A percentile compares a stretch with the other conserved stretches of the same genome.
These are phyloP conservation scores for Pyrenophora tritici-repentis DNA, from an alignment of 2,329 filamentous ascomycete species.

Conservation along the genomic window DNA sequence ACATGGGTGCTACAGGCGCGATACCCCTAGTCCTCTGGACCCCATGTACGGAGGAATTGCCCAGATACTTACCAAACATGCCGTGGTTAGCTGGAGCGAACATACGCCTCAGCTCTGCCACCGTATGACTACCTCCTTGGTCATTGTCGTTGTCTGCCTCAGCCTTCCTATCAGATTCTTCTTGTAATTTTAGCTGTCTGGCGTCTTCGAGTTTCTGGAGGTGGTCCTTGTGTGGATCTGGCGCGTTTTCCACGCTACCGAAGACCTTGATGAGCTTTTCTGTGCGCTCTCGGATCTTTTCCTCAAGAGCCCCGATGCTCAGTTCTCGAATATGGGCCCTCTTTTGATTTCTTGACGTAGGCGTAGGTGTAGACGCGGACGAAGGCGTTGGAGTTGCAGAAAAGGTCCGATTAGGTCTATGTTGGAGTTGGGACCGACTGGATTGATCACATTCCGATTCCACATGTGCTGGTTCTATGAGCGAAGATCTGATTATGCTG, in stretches of 20 bases:
- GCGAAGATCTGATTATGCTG: background rate
- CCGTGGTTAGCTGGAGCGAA: background rate
- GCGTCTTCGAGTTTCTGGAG: slow-evolving; percentile 1
- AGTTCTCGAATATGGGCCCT: background rate
- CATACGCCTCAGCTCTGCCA: background rate
- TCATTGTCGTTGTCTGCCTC: background rate
- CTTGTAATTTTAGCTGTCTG: background rate
- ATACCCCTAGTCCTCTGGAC: slow-evolving; percentile 11
- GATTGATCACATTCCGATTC: background rate
- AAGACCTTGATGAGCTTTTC: background rate
- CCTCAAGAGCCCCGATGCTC: background rate
- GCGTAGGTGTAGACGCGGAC: background rate
- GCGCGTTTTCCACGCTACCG: slow-evolving; percentile 1
- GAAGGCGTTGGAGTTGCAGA: background rate
- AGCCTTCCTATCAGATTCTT: no score
- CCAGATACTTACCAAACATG: slow-evolving; percentile 11
- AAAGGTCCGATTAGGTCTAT: background rate
- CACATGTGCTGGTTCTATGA: background rate
- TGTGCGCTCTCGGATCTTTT: background rate
- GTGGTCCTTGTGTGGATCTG: background rate
- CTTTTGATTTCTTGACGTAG: background rate
- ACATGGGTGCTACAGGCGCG: slow-evolving; percentile 34
- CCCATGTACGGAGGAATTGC: slow-evolving; percentile 25
- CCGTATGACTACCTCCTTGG: background rate
- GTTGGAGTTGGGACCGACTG: background rate